phyloP scores from a whole-genome alignment of 78 protist genomes.

The Abeoforma whisleri region DNA sequence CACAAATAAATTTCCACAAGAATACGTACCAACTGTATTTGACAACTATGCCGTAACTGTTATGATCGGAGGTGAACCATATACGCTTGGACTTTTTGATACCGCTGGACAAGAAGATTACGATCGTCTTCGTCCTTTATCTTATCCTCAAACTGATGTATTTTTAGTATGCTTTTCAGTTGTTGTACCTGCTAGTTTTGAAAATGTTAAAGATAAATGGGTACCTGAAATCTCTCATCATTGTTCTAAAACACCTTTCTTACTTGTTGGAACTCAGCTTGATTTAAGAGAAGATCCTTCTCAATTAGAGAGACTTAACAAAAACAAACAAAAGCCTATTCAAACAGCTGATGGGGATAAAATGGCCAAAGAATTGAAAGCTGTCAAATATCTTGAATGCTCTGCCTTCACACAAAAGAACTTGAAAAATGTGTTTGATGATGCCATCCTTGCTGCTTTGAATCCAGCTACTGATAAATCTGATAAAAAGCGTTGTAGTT shows the following conservation, averaged over 20 bases:
- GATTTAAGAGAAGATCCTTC: constrained; percentile 62
- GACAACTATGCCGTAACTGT: constrained; percentile 82
- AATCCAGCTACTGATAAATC: constrained; percentile 30
- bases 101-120: constrained; percentile 60
- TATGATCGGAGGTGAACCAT: constrained; percentile 52
- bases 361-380: constrained; percentile 37
- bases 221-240: constrained; percentile 70
- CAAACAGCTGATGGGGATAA: constrained; percentile 39
- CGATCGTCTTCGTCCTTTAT: constrained; percentile 59
- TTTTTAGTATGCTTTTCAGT: constrained; percentile 63
- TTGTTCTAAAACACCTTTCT: constrained; percentile 61
- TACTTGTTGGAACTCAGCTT: constrained; percentile 76
- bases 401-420: constrained; percentile 70
- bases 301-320: constrained; percentile 36
- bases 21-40: constrained; percentile 59
- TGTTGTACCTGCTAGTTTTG: constrained; percentile 59
- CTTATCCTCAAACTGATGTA: constrained; percentile 65
- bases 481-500: background rate
- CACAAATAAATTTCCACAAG: constrained; percentile 37
- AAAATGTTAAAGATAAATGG: constrained; percentile 71
- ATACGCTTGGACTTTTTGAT: constrained; percentile 55
- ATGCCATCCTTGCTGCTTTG: constrained; percentile 55
- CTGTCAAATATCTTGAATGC: constrained; percentile 75
- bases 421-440: constrained; percentile 70
- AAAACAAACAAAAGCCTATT: constrained; percentile 41